Evolutionary conservation across 805 yeast species (phyloP), one percentile per base, ranked within the genome.

Genomic region (Candida stauntonica): DNA sequence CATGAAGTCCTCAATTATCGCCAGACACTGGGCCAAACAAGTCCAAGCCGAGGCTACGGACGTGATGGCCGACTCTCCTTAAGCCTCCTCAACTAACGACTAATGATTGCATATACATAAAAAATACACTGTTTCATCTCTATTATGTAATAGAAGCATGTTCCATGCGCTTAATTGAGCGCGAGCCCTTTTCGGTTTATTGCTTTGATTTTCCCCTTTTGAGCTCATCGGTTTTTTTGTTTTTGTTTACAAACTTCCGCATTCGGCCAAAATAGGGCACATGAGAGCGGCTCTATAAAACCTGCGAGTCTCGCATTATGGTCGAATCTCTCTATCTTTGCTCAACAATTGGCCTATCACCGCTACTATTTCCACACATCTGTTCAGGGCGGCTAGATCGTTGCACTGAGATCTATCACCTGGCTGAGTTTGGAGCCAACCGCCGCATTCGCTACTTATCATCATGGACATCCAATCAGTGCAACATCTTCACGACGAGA

Each of bases 1-100:
- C 58, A 77, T 93, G 82, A 86, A 86, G 62, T 93, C 88, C 19
- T 79, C 87, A 40, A 75, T 83, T 16, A 68, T 82, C 40, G 81
- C 91, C 46, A 74, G 91, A 58, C 84, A 82, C 58, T 84, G 93
- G 93, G 93, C 89, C 17, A 77, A 81, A 58, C 29, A 32, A 15
- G 29, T 31, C 9, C 8, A 13, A 5, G 33, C 33, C 9, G 33
- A 31, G 5, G 33, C 18, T 13, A 5, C 5, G 7, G 26, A 31
- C 21, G 14, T 31, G 8, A 31, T 31, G 33, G 26, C 19, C 18
- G 33, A 31, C 5, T 31, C n/a, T n/a, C n/a, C n/a, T n/a, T n/a
- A n/a, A n/a, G n/a, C n/a, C n/a, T n/a, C n/a, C n/a, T n/a, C n/a
- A n/a, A n/a, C n/a, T n/a, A n/a, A n/a, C n/a, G n/a, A n/a, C n/a